Base-by-base conservation (phyloP, 2,329 filamentous ascomycete species). In the Cercospora sp. region DNA sequence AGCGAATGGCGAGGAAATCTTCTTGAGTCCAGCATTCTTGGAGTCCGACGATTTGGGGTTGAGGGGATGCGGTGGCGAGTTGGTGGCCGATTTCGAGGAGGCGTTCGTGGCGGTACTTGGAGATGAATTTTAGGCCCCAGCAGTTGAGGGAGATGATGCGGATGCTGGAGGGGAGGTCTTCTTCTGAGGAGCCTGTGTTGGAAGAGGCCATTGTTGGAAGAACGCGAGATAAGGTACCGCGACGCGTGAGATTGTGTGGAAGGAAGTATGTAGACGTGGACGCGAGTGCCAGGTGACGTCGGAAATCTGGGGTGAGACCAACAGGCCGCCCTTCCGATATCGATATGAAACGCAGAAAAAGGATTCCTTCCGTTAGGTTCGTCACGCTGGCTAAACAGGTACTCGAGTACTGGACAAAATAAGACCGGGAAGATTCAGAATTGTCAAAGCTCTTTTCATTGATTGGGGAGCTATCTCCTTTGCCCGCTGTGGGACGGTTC, bases 11-110 rank as follows among this genome's bases (percentile, higher is more conserved):
- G 69, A 87, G 83, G 83, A 94, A 97, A 83, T 97, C 92, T 73
- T 91, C 83, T 75, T 93, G 90, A 3, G 91, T 93, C 90, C 92
- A 99, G 83, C 92, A 96, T 84, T 98, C 94, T 81, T 98, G 94
- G 16, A 98, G 84, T n/a, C 91, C 92, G 69, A 97, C 93, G 75
- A 97, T 94, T 70, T 96, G 87, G 30, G 94, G 93, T 9, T 86
- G 78, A 0, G 91, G 91, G 18, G 85, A 81, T 66, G 88, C 85
- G 51, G 84, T 80, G 71, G 92, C 90, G 71, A 98, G 86, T 71
- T 91, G 91, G 71, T 87, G 89, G 64, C 93, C 94, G 76, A 98
- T 97, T 79, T 97, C 92, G 31, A 85, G 81, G 61, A 98, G 86
- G 53, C 95, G 92, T 74, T 91, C 90, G 72, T 86, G 83, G 73